These are phyloP conservation scores for Phytophthora chlamydospora DNA, from an alignment of 352 stramenopile species.

Conservation along the genomic window DNA sequence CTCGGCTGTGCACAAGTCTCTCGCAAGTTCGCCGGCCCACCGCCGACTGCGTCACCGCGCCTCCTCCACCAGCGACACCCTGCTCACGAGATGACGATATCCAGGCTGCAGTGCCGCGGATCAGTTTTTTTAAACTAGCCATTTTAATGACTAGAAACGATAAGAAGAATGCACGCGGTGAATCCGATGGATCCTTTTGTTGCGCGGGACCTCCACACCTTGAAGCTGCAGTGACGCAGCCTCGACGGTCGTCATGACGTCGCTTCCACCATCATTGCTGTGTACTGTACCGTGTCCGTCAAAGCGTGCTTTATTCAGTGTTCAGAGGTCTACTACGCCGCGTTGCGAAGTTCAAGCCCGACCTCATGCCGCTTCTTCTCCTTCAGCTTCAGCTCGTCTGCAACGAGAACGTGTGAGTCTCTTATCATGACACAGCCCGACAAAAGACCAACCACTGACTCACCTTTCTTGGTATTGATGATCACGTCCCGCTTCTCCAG, in stretches of 20 bases:
- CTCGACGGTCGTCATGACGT: slow-evolving; percentile 1
- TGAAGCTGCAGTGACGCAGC: slow-evolving; percentile 7
- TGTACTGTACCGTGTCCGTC: neutral
- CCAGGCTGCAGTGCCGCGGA: neutral
- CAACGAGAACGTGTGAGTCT: slow-evolving; percentile 2
- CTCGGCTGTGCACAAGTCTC: slow-evolving; percentile 57
- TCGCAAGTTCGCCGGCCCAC: slow-evolving; percentile 45
- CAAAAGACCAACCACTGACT: slow-evolving; percentile 6
- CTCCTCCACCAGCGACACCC: slow-evolving; percentile 53
- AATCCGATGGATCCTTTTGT: slow-evolving; percentile 6
- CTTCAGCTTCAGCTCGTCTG: slow-evolving; percentile 73
- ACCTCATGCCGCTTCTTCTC: slow-evolving; percentile 62
- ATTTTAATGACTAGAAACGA: slow-evolving; percentile 4
- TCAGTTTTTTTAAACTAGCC: slow-evolving; percentile 1
- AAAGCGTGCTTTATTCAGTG: no score
- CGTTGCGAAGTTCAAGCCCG: slow-evolving; percentile 53
- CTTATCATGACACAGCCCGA: neutral
- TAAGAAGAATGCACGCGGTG: slow-evolving; percentile 8
- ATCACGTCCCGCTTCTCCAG: slow-evolving; percentile 71
- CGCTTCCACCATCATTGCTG: neutral
- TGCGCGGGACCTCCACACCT: neutral
- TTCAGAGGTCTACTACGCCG: slow-evolving; percentile 5
- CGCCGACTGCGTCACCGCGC: slow-evolving; percentile 42
- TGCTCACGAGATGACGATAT: slow-evolving; percentile 31
- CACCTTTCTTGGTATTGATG: slow-evolving; percentile 72